Conservation (phyloP, 2,329 filamentous ascomycete species). For the Falciphora oryzae region DNA sequence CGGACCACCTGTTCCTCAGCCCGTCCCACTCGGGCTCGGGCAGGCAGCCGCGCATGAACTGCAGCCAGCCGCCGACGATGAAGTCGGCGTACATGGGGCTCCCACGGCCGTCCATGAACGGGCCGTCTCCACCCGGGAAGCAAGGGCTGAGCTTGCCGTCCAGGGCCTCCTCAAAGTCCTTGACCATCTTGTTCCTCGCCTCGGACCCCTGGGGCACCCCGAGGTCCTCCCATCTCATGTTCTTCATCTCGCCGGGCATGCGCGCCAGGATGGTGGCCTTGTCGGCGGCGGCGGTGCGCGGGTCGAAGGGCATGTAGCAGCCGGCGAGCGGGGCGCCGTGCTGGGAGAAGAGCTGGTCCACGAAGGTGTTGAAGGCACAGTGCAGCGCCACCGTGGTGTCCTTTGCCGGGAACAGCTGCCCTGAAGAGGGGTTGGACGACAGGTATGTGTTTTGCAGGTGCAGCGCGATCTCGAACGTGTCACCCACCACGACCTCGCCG, state of each 20-base stretch:
- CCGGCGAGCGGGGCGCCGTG: slow-evolving; percentile 33
- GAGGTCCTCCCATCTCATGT: slow-evolving; percentile 39
- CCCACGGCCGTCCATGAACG: slow-evolving; percentile 40
- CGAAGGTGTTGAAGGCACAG: slow-evolving; percentile 42
- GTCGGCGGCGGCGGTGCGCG: slow-evolving; percentile 34
- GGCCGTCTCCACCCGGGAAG: slow-evolving; percentile 31
- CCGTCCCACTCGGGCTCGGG: slow-evolving; percentile 41
- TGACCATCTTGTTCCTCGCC: slow-evolving; percentile 7
- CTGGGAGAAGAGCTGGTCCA: slow-evolving; percentile 48
- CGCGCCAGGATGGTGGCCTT: slow-evolving; percentile 45
- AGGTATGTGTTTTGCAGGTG: slow-evolving; percentile 49
- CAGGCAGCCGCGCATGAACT: slow-evolving; percentile 36
- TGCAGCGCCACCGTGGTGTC: slow-evolving; percentile 34
- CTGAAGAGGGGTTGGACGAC: slow-evolving; percentile 30
- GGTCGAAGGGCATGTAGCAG: slow-evolving; percentile 43
- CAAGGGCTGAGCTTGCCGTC: neutral
- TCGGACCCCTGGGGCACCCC: slow-evolving; percentile 15
- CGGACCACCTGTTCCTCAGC: slow-evolving; percentile 39
- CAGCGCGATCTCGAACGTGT: slow-evolving; percentile 60
- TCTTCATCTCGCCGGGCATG: slow-evolving; percentile 23
- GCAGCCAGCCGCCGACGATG: slow-evolving; percentile 51
- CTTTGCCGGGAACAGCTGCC: slow-evolving; percentile 41
- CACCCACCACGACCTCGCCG: slow-evolving; percentile 38
- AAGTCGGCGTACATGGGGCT: slow-evolving; percentile 46
- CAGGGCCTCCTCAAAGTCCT: slow-evolving; percentile 4